phyloP scores from a whole-genome alignment of 805 yeast genomes.

The Myxozyma lipomycoides region DNA sequence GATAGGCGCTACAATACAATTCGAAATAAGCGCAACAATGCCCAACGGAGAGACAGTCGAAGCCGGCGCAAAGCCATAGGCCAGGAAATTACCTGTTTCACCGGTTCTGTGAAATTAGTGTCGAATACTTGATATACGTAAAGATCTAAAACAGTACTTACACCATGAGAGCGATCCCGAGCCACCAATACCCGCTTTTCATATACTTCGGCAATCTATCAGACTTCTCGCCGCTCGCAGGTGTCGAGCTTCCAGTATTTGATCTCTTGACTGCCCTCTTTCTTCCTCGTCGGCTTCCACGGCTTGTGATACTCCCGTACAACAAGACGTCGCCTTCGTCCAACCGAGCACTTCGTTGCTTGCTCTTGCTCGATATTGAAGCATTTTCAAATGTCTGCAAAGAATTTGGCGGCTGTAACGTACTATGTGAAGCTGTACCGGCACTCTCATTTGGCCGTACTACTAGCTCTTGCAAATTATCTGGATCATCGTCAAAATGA shows the following conservation, averaged over 20 bases:
- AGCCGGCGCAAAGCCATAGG: constrained; percentile 49
- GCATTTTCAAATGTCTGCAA: constrained; percentile 1
- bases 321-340: no score
- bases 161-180: constrained; percentile 44
- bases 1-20: constrained; percentile 48
- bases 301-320: background rate
- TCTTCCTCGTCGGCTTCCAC: background rate
- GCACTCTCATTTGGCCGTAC: background rate
- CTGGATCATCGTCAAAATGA: background rate
- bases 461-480: background rate
- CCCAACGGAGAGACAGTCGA: constrained; percentile 49
- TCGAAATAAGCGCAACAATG: constrained; percentile 47
- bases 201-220: constrained; percentile 20
- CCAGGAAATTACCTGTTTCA: constrained; percentile 47
- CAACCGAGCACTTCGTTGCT: background rate
- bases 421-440: background rate
- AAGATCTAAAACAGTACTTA: constrained; percentile 3
- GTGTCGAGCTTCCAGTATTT: constrained; percentile 5
- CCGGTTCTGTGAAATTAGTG: constrained; percentile 36
- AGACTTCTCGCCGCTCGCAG: background rate
- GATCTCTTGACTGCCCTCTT: background rate
- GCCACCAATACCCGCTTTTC: constrained; percentile 39
- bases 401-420: background rate
- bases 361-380: background rate
- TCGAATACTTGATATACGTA: background rate